Conservation (phyloP, 2,329 filamentous ascomycete genomes). For the Mycogone perniciosa region DNA sequence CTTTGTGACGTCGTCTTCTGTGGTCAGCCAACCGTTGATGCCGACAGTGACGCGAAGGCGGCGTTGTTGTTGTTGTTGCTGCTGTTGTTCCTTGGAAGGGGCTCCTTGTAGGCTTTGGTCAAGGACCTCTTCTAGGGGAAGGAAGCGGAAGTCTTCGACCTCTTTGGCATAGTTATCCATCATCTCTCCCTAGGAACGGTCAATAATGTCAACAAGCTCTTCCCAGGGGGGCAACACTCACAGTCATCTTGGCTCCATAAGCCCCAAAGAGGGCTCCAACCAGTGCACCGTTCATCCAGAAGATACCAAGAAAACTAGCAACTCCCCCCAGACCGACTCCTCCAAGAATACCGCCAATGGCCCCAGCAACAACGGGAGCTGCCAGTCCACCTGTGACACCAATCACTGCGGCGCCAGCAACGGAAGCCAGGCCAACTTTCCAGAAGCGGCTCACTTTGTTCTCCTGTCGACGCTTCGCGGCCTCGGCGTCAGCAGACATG, state of each 20-base stretch:
- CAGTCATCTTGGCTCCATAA: constrained; percentile 71
- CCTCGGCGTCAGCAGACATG: constrained; percentile 72
- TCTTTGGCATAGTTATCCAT: constrained; percentile 84
- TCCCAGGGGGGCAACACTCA: constrained; percentile 18
- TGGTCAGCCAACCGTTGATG: constrained; percentile 78
- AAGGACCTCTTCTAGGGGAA: constrained; percentile 57
- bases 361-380: constrained; percentile 79
- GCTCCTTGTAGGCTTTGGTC: constrained; percentile 20
- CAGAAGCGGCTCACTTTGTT: constrained; percentile 67
- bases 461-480: constrained; percentile 64
- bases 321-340: constrained; percentile 79
- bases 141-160: constrained; percentile 74
- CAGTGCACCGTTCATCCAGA: constrained; percentile 79
- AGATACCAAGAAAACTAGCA: constrained; percentile 76
- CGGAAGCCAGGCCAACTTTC: constrained; percentile 86
- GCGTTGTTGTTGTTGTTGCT: constrained; percentile 28
- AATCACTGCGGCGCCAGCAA: constrained; percentile 84
- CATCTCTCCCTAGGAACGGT: constrained; percentile 57
- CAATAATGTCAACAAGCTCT: too few relatives aligned
- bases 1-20: constrained; percentile 65
- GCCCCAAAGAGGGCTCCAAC: constrained; percentile 86
- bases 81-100: constrained; percentile 17
- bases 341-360: constrained; percentile 77
- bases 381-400: constrained; percentile 88
- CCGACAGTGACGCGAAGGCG: constrained; percentile 76